Evolutionary conservation across 192 early-diverging fungal species (phyloP), one percentile per base, ranked within the genome.

Genomic region (Oehlia diaphana): DNA sequence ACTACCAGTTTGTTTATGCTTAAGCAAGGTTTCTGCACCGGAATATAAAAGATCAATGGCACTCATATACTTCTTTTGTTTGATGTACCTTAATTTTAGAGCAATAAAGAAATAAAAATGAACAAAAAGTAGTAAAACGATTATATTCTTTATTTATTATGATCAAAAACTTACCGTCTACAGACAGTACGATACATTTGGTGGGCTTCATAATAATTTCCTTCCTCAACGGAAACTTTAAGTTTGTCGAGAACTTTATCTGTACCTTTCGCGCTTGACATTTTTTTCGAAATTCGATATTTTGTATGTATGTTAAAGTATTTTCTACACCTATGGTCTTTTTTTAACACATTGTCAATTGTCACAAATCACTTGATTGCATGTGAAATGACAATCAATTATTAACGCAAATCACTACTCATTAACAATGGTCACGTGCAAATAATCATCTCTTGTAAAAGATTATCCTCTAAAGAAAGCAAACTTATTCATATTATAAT

Each of bases 131-230:
- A 28, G 13, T 23, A 44, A 44, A 44, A 47, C 39, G 39, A 42
- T 42, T 47, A 47, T 12, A 47, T 47, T 47, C 9, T 47, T 47
- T 47, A 3, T 2, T 47, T 47, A 47, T 47, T 47, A 12, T 47
- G 10, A 10, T 47, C 12, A 39, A 63, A 31, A 58, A 82, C 80
- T 79, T 89, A 93, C 90, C 94, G 85, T 86, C 93, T 92, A 81
- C 92, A 93, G 16, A 97, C 92, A 53, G 97, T 96, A 58, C 95
- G 94, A 84, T 96, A 93, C 95, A 97, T 97, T 83, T 98, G 97
- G 82, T 98, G 96, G 3, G 96, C 95, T 82, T 97, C 97, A 87
- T 98, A 98, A 87, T 96, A 97, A 86, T 97, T 95, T 50, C 94
- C 95, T 64, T 82, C 87, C 39, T 89, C 83, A 14, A 92, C 87